Conservation (phyloP, 768 basidiomycete species). For the Trametes coccinea region DNA sequence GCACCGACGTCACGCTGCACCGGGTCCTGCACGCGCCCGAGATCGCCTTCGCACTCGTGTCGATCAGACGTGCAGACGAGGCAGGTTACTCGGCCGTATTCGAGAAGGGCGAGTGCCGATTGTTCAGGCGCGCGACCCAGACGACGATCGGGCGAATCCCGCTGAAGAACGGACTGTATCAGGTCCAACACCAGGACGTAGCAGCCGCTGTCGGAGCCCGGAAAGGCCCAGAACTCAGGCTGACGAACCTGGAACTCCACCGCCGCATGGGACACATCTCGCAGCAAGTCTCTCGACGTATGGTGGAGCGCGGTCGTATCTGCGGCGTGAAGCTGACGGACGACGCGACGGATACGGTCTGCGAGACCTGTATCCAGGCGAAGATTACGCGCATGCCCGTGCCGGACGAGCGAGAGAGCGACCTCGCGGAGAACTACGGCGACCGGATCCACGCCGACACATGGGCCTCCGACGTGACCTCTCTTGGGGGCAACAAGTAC, state of each 20-base stretch:
- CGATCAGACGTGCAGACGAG: conserved; percentile 21
- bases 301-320: conserved; percentile 33
- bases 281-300: conserved; percentile 18
- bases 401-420: conserved; percentile 8
- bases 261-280: conserved; percentile 37
- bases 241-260: conserved; percentile 31
- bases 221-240: not conserved
- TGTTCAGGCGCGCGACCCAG: not conserved
- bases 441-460: conserved; percentile 42
- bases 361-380: conserved; percentile 43
- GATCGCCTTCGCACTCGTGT: conserved; percentile 29
- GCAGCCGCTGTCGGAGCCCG: not conserved
- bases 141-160: conserved; percentile 21
- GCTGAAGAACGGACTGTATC: conserved; percentile 26
- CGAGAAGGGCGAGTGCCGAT: conserved; percentile 13
- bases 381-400: conserved; percentile 17
- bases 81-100: conserved; percentile 23
- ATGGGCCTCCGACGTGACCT: conserved; percentile 42
- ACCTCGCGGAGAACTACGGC: conserved; percentile 29
- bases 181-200: not conserved
- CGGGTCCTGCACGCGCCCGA: conserved; percentile 27
- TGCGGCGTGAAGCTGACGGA: conserved; percentile 32
- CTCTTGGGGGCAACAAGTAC: conserved; percentile 26
- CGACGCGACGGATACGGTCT: conserved; percentile 25
- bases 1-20: conserved; percentile 1